Conservation (phyloP, 139 green algal species). For the Picochlorum costavermella region DNA sequence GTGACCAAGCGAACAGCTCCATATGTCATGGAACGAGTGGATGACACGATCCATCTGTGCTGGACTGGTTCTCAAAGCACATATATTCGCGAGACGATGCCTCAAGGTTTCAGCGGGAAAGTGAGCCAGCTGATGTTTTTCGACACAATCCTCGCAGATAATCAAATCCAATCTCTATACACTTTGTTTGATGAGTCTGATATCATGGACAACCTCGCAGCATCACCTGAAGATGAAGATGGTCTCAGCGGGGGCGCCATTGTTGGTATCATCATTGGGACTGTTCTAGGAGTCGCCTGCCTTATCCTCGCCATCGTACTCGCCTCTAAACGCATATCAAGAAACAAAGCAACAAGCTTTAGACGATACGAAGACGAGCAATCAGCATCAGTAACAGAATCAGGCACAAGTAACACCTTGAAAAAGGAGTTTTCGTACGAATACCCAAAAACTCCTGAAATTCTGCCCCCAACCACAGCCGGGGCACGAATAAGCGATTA, state of each 20-base stretch:
- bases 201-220: not conserved
- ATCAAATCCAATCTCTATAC: constrained; percentile 23
- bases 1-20: no score
- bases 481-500: not conserved
- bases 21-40: no score
- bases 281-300: constrained; percentile 6
- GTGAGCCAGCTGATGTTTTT: constrained; percentile 37
- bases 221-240: not conserved
- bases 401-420: not conserved
- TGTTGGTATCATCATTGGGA: constrained; percentile 16
- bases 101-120: constrained; percentile 26
- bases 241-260: constrained; percentile 14
- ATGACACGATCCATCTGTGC: no score
- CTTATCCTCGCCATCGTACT: not conserved
- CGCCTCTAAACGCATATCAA: not conserved
- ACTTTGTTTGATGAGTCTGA: not conserved
- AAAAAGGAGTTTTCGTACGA: no score
- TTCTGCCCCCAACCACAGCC: no score
- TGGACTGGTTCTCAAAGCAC: not conserved
- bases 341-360: constrained; percentile 8
- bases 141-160: constrained; percentile 6
- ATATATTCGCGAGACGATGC: not conserved
- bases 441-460: no score
- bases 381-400: not conserved
- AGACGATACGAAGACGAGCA: constrained; percentile 13